Evolutionary conservation across 352 stramenopile genomes (phyloP), one percentile per base, ranked within the genome.

Genomic region (Phytopythium delawarense): DNA sequence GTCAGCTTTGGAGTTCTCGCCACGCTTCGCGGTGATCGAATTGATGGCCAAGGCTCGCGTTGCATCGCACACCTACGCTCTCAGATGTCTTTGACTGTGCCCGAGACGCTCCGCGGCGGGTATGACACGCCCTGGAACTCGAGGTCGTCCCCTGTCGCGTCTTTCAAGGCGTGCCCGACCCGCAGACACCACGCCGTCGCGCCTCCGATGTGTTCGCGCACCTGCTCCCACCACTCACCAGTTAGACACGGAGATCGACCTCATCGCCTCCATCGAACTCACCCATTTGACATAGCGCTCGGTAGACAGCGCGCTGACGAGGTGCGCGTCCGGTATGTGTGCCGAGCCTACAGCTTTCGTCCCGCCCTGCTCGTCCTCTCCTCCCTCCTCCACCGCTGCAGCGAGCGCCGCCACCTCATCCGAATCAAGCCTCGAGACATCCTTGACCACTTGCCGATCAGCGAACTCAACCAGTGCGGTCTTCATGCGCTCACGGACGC

Each of bases 121-220:
- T 91, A 91, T 42, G 67, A 45, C 18, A 63, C 58, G 16, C 82
- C 82, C 57, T 88, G 76, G 57, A 88, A 91, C n/a, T 72, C 70
- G 32, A 91, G 71, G 28, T 86, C 78, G 46, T 91, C 79, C 2
- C 78, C 82, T 2, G 79, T 88, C n/a, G 69, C 62, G 8, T 45
- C 44, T 66, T 79, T 84, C 3, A 91, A 69, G 11, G 78, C 65
- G 8, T 71, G 60, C 0, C 65, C 73, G 8, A 70, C 63, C 15
- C 79, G 73, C 34, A 75, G 62, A 40, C 70, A 88, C 34, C 72
- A 69, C 34, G 70, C 52, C 20, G 82, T 88, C 51, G 88, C 63
- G 2, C 35, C 54, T 21, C 84, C 78, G 57, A 87, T 70, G 32
- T 77, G 61, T 0, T 59, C 44, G 8, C 70, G 66, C 37, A 82